Conservation (phyloP, 2,329 filamentous ascomycete species). For the Balansia obtecta region DNA sequence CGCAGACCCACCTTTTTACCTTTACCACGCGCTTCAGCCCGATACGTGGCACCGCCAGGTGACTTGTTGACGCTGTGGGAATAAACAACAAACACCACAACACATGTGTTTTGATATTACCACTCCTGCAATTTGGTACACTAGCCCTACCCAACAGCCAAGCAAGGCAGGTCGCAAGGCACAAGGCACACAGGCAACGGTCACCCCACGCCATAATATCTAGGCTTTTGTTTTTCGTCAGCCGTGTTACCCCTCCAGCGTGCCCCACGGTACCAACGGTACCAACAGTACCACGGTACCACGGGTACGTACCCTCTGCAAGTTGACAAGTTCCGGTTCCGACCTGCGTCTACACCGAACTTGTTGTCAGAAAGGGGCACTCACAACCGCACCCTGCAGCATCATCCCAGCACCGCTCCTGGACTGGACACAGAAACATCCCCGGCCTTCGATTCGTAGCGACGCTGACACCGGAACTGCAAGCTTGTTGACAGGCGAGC, state of each 20-base stretch:
- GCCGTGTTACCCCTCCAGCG: background rate
- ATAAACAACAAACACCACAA: too few relatives aligned
- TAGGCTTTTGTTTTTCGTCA: background rate
- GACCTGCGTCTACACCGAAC: background rate
- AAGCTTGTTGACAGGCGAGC: background rate
- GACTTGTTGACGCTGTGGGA: too few relatives aligned
- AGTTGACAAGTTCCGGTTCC: background rate
- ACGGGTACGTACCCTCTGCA: background rate
- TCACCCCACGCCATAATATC: too few relatives aligned
- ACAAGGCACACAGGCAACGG: too few relatives aligned
- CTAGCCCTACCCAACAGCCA: too few relatives aligned
- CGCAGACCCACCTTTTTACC: too few relatives aligned
- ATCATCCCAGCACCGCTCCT: background rate
- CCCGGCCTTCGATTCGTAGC: background rate
- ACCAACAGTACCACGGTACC: background rate
- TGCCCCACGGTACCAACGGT: background rate
- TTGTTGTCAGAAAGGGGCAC: constrained; percentile 1
- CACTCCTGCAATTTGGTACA: too few relatives aligned
- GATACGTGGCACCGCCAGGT: too few relatives aligned
- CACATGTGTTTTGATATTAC: too few relatives aligned
- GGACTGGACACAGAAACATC: background rate
- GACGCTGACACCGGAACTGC: background rate
- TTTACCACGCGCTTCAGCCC: too few relatives aligned
- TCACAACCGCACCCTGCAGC: background rate
- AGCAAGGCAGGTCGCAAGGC: too few relatives aligned